Percentiles rank a stretch among this genome's conserved stretches.
Evolutionary conservation across 805 yeast genomes (phyloP).

Genomic region (Candida loeiensis): DNA sequence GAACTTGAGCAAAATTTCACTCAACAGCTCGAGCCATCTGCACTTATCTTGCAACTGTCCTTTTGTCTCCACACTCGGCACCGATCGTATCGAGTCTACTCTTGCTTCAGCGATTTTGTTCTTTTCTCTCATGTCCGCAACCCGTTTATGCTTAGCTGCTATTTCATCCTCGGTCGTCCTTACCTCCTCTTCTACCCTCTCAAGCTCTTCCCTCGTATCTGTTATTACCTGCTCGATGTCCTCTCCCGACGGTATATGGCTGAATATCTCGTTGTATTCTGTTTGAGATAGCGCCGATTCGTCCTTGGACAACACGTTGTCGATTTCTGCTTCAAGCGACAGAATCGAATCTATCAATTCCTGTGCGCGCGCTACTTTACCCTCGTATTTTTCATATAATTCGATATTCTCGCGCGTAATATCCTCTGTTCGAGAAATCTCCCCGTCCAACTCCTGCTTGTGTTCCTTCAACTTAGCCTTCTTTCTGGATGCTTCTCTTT

Average conservation of each 20-base stretch:
- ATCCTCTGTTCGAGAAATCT: slow-evolving; percentile 27
- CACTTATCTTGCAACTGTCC: slow-evolving; percentile 14
- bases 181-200: slow-evolving; percentile 2
- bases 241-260: slow-evolving; percentile 1
- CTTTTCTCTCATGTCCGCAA: neutral
- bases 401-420: slow-evolving; percentile 25
- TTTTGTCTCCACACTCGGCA: neutral
- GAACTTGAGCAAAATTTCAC: slow-evolving; percentile 16
- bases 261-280: slow-evolving; percentile 8
- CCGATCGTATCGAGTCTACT: too few relatives aligned
- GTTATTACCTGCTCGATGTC: slow-evolving; percentile 5
- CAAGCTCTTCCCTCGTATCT: slow-evolving; percentile 10
- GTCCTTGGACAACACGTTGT: slow-evolving; percentile 12
- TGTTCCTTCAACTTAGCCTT: slow-evolving; percentile 23
- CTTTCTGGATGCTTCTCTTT: slow-evolving; percentile 18
- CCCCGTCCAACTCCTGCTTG: slow-evolving; percentile 23
- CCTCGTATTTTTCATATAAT: slow-evolving; percentile 22
- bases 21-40: slow-evolving; percentile 24
- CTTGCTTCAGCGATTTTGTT: too few relatives aligned
- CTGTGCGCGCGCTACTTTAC: slow-evolving; percentile 24
- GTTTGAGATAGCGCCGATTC: slow-evolving; percentile 1
- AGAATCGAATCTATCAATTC: slow-evolving; percentile 22
- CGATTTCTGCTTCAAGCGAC: slow-evolving; percentile 18
- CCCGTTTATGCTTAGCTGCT: neutral
- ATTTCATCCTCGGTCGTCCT: neutral